Conservation (phyloP, 805 yeast species). For the Sugiyamaella smithiae region DNA sequence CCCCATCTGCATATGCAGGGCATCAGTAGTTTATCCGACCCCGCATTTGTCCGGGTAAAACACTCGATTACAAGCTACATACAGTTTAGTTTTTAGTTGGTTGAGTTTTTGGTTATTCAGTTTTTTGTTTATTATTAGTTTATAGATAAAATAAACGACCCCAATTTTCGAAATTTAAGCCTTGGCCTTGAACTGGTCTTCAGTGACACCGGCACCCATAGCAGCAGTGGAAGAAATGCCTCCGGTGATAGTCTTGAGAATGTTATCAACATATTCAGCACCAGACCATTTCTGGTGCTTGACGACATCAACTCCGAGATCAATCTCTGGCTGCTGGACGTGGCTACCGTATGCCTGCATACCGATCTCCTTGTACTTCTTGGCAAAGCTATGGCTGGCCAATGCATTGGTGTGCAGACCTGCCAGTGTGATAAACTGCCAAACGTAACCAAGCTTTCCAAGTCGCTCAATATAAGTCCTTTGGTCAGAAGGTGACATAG, state of each 20-base stretch:
- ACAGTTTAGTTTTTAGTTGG: no score
- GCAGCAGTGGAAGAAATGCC: slow-evolving; percentile 96
- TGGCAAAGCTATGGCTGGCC: slow-evolving; percentile 81
- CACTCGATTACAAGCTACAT: neutral
- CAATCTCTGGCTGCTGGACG: slow-evolving; percentile 86
- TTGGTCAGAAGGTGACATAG: slow-evolving; percentile 85
- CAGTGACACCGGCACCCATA: slow-evolving; percentile 98
- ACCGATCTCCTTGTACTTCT: slow-evolving; percentile 73
- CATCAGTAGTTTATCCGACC: slow-evolving; percentile 1
- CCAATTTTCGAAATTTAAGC: slow-evolving; percentile 6
- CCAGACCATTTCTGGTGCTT: slow-evolving; percentile 99
- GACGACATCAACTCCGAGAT: slow-evolving; percentile 86
- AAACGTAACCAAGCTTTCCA: slow-evolving; percentile 85
- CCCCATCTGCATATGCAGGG: slow-evolving; percentile 1
- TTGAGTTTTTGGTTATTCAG: no score
- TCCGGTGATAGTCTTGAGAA: slow-evolving; percentile 86
- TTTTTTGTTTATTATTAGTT: no score
- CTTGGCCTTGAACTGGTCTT: slow-evolving; percentile 75
- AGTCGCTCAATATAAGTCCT: slow-evolving; percentile 85
- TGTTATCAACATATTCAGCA: slow-evolving; percentile 91
- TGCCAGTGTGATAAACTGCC: slow-evolving; percentile 97
- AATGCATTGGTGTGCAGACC: slow-evolving; percentile 95
- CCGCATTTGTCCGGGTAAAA: neutral
- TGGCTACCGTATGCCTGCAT: slow-evolving; percentile 93
- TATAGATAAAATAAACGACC: neutral